Conservation (phyloP, 2,329 filamentous ascomycete species). For the Aspergillus pseudoglaucus region DNA sequence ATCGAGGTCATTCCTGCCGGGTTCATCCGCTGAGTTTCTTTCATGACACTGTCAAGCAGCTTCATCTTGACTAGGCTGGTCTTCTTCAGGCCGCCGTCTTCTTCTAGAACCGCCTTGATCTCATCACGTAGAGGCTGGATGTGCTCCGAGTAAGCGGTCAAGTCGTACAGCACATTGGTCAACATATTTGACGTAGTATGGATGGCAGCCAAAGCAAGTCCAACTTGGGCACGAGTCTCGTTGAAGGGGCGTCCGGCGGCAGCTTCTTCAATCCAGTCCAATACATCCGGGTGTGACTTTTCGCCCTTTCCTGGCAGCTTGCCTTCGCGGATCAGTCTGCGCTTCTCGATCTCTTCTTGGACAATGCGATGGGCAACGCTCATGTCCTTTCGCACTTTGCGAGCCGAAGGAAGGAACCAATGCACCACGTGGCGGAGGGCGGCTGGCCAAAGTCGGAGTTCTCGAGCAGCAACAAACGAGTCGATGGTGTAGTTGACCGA, state of each 20-base stretch:
- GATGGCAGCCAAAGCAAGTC: constrained; percentile 25
- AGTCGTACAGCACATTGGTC: constrained; percentile 48
- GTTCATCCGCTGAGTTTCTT: constrained; percentile 26
- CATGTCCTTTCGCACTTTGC: constrained; percentile 33
- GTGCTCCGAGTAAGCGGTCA: constrained; percentile 47
- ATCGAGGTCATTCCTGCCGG: constrained; percentile 19
- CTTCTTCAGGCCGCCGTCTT: constrained; percentile 33
- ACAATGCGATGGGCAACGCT: constrained; percentile 31
- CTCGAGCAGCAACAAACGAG: constrained; percentile 21
- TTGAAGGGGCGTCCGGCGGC: constrained; percentile 11
- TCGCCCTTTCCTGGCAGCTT: constrained; percentile 12
- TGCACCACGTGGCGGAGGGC: constrained; percentile 39
- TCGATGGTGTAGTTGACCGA: constrained; percentile 16
- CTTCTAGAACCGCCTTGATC: constrained; percentile 37
- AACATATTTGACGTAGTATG: constrained; percentile 29
- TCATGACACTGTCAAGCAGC: constrained; percentile 30
- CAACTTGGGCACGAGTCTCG: constrained; percentile 16
- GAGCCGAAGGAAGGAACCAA: constrained; percentile 39
- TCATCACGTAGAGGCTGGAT: constrained; percentile 49
- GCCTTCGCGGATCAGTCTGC: constrained; percentile 15
- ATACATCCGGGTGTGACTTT: constrained; percentile 14
- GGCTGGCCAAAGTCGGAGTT: constrained; percentile 39
- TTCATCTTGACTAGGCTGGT: constrained; percentile 27
- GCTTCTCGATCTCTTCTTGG: constrained; percentile 18
- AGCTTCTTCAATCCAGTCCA: constrained; percentile 24